phyloP scores from a whole-genome alignment of 2,329 filamentous ascomycete genomes.

The Emericellopsis cladophorae region DNA sequence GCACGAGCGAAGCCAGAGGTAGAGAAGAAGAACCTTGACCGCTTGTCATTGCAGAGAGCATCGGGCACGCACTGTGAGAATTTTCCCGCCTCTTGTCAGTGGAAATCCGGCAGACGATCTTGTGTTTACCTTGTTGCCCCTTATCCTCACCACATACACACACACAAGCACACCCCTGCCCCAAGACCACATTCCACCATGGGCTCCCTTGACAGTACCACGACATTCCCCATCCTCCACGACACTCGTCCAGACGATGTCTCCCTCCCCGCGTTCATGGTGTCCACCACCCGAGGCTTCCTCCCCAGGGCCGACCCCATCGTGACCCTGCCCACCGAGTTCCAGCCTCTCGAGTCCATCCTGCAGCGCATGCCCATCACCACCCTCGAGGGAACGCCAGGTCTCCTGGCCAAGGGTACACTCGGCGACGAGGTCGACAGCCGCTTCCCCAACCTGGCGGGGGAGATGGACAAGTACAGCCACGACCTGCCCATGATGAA shows the following conservation, averaged over 20 bases:
- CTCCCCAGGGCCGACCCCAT: constrained; percentile 55
- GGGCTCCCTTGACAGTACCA: constrained; percentile 16
- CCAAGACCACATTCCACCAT: constrained; percentile 11
- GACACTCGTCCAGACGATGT: constrained; percentile 45
- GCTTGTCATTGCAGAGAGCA: neutral
- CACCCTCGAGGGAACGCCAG: constrained; percentile 59
- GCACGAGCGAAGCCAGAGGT: constrained; percentile 13
- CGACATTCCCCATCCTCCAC: constrained; percentile 41
- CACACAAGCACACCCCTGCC: neutral
- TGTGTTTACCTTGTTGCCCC: constrained; percentile 6
- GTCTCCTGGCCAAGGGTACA: constrained; percentile 60
- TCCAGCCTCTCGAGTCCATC: constrained; percentile 58
- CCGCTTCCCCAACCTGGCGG: constrained; percentile 68
- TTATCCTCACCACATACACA: neutral
- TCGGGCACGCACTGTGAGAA: neutral
- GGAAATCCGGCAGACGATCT: constrained; percentile 1
- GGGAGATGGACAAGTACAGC: constrained; percentile 57
- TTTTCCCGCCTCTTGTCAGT: neutral
- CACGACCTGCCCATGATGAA: constrained; percentile 70
- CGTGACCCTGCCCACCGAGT: constrained; percentile 56
- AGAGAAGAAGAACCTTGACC: constrained; percentile 1
- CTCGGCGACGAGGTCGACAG: constrained; percentile 63
- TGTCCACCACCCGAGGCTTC: constrained; percentile 63
- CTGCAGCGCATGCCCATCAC: constrained; percentile 69
- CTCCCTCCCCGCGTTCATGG: constrained; percentile 63